Base-by-base conservation (phyloP, 345 rosid species). In the Eucalyptus camaldulensis region DNA sequence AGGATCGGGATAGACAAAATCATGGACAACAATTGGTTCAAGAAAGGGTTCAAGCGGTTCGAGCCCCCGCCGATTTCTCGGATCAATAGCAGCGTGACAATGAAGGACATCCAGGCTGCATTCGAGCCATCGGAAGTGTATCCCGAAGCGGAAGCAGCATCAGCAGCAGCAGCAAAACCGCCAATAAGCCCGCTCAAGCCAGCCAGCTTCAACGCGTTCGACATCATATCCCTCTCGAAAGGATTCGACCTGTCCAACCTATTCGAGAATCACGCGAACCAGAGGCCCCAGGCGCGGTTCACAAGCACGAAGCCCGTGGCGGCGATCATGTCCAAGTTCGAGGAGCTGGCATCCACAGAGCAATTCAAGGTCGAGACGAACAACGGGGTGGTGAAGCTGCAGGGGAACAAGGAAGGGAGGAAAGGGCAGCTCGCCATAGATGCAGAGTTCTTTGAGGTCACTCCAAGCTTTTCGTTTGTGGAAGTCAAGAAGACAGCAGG, bases 221-320 rank as follows among this genome's bases (percentile, higher is more conserved):
- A 97, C 88, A 92, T 97, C 53, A 96, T 97, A 6, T 97, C 98
- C 24, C 91, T 94, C n/a, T 96, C 99, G 2, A 92, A 92, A 90
- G 99, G 98, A 13, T 96, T 96, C 19, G 95, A 97, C 90, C 86
- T 96, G 49, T 97, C 99, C 5, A 97, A 96, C 8, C 90, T 97
- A 87, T 96, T 97, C 53, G 97, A 96, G 92, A 58, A 92, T 16
- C 94, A 93, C 40, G 87, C 8, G 85, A 91, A 90, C 49, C 90
- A 91, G 65, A 89, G 89, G 85, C 87, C 83, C 2, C 95, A 91
- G 47, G 89, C 94, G 1, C 91, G 95, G 80, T 97, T 97, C 89
- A 95, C 97, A 0, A 93, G 96, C 13, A 93, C 53, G 8, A 93
- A 94, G 86, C 92, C 97, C 13, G 95, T 97, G 25, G 91, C 93